Evolutionary conservation across 345 rosid genomes (phyloP).

Genomic region (Citrus sp.): DNA sequence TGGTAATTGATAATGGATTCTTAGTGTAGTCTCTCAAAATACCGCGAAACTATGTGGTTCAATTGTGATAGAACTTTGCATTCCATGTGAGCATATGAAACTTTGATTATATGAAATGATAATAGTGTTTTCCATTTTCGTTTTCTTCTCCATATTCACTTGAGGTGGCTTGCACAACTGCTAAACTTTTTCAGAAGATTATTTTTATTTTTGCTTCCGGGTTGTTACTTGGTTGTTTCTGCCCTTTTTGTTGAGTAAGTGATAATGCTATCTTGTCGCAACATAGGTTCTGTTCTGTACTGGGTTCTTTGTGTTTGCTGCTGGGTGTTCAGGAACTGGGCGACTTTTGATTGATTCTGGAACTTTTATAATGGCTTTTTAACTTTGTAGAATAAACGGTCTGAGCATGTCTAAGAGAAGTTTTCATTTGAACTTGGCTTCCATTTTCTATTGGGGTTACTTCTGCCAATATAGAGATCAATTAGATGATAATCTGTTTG

Average conservation of each 20-base stretch:
- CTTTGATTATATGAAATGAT: no score
- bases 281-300: background rate
- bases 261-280: background rate
- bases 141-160: background rate
- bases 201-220: background rate
- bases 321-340: background rate
- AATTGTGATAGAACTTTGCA: background rate
- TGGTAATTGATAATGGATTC: background rate
- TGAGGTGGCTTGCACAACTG: background rate
- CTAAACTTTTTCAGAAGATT: background rate
- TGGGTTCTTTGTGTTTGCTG: background rate
- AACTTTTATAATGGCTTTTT: background rate
- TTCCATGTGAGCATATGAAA: background rate
- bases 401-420: no score
- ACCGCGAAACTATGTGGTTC: background rate
- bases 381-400: background rate
- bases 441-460: background rate
- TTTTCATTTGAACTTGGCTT: no score
- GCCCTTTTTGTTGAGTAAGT: background rate
- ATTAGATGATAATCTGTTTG: no score
- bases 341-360: background rate
- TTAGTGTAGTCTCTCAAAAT: background rate
- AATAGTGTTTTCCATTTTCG: background rate
- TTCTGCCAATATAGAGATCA: background rate
- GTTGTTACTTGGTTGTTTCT: background rate